Evolutionary conservation across 2,329 filamentous ascomycete species (phyloP), one percentile per base, ranked within the genome.

Genomic region (Colletotrichum sp.): DNA sequence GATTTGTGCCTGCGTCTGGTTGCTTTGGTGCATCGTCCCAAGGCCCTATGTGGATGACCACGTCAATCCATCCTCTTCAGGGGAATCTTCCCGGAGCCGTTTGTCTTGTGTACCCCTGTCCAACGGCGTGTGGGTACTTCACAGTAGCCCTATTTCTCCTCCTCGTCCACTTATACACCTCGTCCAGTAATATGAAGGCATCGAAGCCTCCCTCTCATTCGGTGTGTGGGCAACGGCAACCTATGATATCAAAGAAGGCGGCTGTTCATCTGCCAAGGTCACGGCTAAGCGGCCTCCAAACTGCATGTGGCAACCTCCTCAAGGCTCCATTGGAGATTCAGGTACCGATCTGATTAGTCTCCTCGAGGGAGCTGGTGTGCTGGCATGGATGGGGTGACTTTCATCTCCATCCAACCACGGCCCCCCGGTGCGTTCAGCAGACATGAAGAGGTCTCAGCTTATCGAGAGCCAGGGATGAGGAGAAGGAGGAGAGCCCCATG

Each of bases 331-430:
- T 34, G 52, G 32, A 52, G 60, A 76, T 76, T 64, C 75, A 76
- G 66, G 75, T 75, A 76, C 75, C 66, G 66, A 76, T 71, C 72
- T 64, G 21, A 76, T 66, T 28, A 66, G 44, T 62, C 26, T 44
- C 28, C 13, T 9, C 28, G 30, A 13, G 55, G 9, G 55, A 18
- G 9, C n/a, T n/a, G 16, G 16, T 71, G 10, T 63, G 8, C 32
- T 36, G 21, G 21, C 36, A 52, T 44, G 44, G 44, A 32, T 49
- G 60, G 39, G 18, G 24, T 64, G 18, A 15, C 18, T 34, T 64
- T 34, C 28, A 30, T 30, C 21, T 73, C 28, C 30, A 26, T 28
- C 44, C 16, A 44, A 44, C 64, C 59, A 30, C 55, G 32, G 16
- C 44, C 6, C 62, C 60, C 36, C 34, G 21, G 24, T 24, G 18